A percentile compares a stretch with the other conserved stretches of the same genome.
Evolutionary conservation across 768 basidiomycete genomes (phyloP).

Genomic region (Leccinum aurantiacum): DNA sequence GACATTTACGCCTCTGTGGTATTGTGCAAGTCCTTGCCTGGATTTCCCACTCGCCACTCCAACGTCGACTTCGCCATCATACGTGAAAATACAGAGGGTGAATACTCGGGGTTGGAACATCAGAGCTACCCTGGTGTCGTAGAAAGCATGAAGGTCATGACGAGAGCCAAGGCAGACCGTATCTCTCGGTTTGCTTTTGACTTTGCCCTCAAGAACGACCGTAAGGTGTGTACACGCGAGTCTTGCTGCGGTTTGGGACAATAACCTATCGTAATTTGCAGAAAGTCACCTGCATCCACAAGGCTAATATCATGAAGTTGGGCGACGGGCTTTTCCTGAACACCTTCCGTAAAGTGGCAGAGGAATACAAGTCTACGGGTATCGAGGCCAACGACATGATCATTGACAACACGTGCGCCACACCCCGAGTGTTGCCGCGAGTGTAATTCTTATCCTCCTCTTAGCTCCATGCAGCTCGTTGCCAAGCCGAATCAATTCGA

Average conservation of each 20-base stretch:
- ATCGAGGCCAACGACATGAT: constrained; percentile 98
- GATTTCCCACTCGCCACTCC: constrained; percentile 91
- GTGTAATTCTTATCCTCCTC: constrained; percentile 4
- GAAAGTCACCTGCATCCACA: constrained; percentile 99
- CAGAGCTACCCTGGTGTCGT: constrained; percentile 98
- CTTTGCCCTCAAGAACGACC: constrained; percentile 96
- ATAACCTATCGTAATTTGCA: constrained; percentile 30
- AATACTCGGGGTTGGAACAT: constrained; percentile 98
- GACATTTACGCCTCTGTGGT: constrained; percentile 99
- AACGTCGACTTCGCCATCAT: constrained; percentile 99
- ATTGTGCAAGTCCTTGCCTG: constrained; percentile 96
- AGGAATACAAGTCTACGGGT: constrained; percentile 92
- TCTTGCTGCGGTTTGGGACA: background rate
- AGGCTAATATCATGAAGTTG: constrained; percentile 99
- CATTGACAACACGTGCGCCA: constrained; percentile 89
- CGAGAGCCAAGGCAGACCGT: constrained; percentile 91
- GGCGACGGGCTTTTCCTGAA: constrained; percentile 99
- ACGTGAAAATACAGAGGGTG: constrained; percentile 99
- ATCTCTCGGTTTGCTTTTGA: constrained; percentile 98
- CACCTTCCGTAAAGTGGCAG: constrained; percentile 94
- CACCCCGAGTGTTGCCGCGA: background rate
- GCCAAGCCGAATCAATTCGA: constrained; percentile 95
- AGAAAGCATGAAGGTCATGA: constrained; percentile 96
- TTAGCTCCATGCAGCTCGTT: constrained; percentile 98
- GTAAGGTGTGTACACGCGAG: constrained; percentile 63